phyloP scores from a whole-genome alignment of 768 basidiomycete genomes.

The Cystofilobasidium macerans region DNA sequence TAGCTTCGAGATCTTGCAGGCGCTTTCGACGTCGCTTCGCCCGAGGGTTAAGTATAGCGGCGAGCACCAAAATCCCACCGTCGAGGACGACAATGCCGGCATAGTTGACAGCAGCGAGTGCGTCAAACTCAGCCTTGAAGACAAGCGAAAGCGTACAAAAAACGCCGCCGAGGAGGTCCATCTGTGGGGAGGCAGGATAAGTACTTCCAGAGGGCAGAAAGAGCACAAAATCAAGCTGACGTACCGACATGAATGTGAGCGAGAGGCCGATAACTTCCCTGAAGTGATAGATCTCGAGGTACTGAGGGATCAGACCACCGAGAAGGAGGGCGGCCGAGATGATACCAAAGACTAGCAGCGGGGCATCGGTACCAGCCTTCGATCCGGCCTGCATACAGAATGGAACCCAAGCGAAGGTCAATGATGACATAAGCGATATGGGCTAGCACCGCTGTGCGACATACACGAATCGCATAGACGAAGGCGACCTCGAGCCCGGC shows the following conservation, averaged over 20 bases:
- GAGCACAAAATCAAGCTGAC: neutral
- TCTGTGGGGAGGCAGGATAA: neutral
- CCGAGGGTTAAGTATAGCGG: constrained; percentile 55
- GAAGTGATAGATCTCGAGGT: constrained; percentile 59
- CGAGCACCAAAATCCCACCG: constrained; percentile 50
- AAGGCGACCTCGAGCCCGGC: constrained; percentile 53
- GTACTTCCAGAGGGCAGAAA: neutral
- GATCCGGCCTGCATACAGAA: constrained; percentile 38
- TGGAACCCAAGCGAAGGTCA: too few relatives aligned
- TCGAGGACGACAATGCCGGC: constrained; percentile 45
- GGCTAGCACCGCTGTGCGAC: constrained; percentile 29
- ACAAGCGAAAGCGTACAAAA: constrained; percentile 60
- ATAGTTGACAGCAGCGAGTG: constrained; percentile 46
- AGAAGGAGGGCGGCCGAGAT: constrained; percentile 51
- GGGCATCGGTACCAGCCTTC: constrained; percentile 38
- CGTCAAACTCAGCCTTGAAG: constrained; percentile 55
- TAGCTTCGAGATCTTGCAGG: neutral
- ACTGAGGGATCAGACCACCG: constrained; percentile 52
- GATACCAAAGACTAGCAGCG: constrained; percentile 53
- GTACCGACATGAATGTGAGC: constrained; percentile 53
- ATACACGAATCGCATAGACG: constrained; percentile 50
- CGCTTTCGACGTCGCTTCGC: constrained; percentile 40
- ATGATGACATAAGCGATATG: neutral
- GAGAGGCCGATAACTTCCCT: constrained; percentile 51
- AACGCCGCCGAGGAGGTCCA: constrained; percentile 57